Evolutionary conservation across 371 early-diverging fungal genomes (phyloP).

Genomic region (Dichotomocladium elegans): DNA sequence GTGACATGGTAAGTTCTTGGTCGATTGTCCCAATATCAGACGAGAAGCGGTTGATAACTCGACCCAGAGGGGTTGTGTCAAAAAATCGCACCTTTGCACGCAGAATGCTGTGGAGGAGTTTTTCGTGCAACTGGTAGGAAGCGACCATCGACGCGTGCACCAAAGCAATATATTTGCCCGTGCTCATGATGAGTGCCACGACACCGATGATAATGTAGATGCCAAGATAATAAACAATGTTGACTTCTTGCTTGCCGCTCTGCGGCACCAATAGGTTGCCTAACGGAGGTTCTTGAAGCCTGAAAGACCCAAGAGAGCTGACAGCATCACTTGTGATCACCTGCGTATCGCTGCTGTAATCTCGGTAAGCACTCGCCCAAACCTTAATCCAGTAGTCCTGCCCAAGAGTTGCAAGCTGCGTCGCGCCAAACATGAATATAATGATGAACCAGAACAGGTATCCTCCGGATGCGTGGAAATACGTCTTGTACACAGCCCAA

Average conservation of each 20-base stretch:
- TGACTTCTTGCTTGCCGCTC: background rate
- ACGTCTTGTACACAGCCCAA: constrained; percentile 57
- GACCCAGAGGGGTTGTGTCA: constrained; percentile 83
- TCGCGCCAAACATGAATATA: constrained; percentile 44
- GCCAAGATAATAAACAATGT: constrained; percentile 52
- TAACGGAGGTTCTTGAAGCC: no score
- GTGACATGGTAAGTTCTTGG: constrained; percentile 46
- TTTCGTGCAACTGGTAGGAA: constrained; percentile 51
- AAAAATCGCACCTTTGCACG: constrained; percentile 79
- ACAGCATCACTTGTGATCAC: no score
- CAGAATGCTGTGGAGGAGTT: constrained; percentile 62
- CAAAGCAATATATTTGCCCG: constrained; percentile 36
- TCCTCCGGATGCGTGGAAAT: constrained; percentile 70
- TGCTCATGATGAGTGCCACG: constrained; percentile 29
- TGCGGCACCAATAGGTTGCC: no score
- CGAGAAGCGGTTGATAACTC: constrained; percentile 84
- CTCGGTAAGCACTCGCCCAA: constrained; percentile 43
- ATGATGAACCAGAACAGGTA: constrained; percentile 46
- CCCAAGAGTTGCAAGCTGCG: constrained; percentile 43
- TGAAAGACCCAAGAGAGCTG: no score
- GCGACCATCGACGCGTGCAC: constrained; percentile 46
- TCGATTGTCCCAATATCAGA: constrained; percentile 75
- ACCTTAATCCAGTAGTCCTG: constrained; percentile 67
- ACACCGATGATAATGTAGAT: constrained; percentile 53
- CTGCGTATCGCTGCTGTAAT: no score